phyloP scores from a whole-genome alignment of 768 basidiomycete genomes.

The Mycena galopus region DNA sequence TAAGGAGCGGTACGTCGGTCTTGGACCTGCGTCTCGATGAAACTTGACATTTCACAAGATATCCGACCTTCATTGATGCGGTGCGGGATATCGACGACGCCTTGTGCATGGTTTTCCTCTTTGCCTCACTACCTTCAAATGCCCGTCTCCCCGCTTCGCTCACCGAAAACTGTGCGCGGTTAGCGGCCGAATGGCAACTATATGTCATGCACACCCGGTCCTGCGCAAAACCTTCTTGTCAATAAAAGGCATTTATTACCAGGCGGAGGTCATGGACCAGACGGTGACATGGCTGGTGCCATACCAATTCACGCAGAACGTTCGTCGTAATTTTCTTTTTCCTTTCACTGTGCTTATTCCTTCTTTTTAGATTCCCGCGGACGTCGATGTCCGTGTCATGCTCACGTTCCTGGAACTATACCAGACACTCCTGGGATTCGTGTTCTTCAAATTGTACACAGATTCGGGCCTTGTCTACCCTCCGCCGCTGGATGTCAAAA shows the following conservation, averaged over 20 bases:
- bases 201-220: conserved; percentile 91
- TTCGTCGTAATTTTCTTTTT: conserved; percentile 51
- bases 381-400: conserved; percentile 98
- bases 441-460: conserved; percentile 98
- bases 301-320: conserved; percentile 96
- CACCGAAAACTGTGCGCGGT: conserved; percentile 89
- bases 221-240: conserved; percentile 94
- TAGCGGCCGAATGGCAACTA: conserved; percentile 96
- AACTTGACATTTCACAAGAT: conserved; percentile 63
- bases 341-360: conserved; percentile 26
- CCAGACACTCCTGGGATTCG: conserved; percentile 95
- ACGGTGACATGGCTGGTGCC: conserved; percentile 96
- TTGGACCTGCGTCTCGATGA: conserved; percentile 10
- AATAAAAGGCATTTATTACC: conserved; percentile 98
- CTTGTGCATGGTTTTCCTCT: conserved; percentile 93
- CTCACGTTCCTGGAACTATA: conserved; percentile 98
- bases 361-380: conserved; percentile 80
- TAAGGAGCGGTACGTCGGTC: conserved; percentile 85
- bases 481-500: conserved; percentile 86
- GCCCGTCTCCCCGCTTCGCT: conserved; percentile 84
- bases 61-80: conserved; percentile 97
- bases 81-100: conserved; percentile 97
- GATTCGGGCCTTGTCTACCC: conserved; percentile 94
- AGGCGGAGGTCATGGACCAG: conserved; percentile 95
- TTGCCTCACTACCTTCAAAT: conserved; percentile 91